Conservation (phyloP, 2,329 filamentous ascomycete genomes). For the Myrmaecium sp. region DNA sequence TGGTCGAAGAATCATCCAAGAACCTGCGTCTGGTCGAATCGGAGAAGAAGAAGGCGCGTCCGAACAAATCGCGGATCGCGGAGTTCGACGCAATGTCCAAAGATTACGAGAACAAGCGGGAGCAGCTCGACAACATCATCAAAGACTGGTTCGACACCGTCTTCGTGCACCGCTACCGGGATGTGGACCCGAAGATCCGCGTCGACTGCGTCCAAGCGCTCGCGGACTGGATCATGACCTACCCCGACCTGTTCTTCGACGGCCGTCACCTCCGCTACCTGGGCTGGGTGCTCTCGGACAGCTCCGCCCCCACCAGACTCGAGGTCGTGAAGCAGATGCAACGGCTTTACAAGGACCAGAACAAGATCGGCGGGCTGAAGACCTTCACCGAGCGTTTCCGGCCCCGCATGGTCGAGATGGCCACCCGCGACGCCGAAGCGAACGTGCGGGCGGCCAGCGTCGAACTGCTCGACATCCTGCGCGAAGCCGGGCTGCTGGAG, state of each 20-base stretch:
- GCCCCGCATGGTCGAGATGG: slow-evolving; percentile 78
- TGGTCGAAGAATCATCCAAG: slow-evolving; percentile 57
- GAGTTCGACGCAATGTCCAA: slow-evolving; percentile 57
- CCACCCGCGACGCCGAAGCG: slow-evolving; percentile 66
- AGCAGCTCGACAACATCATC: slow-evolving; percentile 53
- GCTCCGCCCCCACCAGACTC: slow-evolving; percentile 53
- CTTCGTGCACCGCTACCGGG: slow-evolving; percentile 89
- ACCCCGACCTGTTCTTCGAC: slow-evolving; percentile 80
- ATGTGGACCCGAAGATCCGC: slow-evolving; percentile 78
- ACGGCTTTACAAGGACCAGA: slow-evolving; percentile 61
- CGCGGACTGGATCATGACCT: slow-evolving; percentile 70
- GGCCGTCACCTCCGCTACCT: slow-evolving; percentile 82
- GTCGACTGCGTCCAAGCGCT: slow-evolving; percentile 77
- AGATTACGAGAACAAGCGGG: slow-evolving; percentile 52
- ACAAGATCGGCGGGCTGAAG: slow-evolving; percentile 59
- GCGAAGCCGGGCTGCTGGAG: slow-evolving; percentile 72
- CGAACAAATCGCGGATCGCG: slow-evolving; percentile 63
- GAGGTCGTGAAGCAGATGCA: slow-evolving; percentile 75
- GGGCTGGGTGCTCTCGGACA: slow-evolving; percentile 87
- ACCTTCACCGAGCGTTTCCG: slow-evolving; percentile 91
- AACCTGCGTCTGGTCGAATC: slow-evolving; percentile 63
- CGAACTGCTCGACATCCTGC: slow-evolving; percentile 63
- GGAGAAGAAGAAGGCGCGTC: slow-evolving; percentile 53
- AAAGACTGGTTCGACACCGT: slow-evolving; percentile 82
- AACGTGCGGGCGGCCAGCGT: slow-evolving; percentile 67